phyloP scores from a whole-genome alignment of 2,329 filamentous ascomycete species.

The Neonectria faginata region DNA sequence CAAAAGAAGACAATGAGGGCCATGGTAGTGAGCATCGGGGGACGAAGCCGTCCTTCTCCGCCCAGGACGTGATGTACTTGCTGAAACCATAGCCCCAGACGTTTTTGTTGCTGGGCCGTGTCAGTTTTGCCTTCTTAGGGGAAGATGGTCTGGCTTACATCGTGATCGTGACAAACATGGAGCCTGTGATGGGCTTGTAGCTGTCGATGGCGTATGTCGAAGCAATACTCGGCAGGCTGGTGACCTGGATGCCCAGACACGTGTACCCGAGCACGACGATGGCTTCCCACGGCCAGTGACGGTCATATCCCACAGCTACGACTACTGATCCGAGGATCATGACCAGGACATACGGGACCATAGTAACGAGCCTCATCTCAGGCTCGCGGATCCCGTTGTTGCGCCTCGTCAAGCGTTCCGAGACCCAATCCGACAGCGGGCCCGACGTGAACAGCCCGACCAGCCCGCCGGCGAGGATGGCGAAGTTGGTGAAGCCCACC shows the following conservation, averaged over 20 bases:
- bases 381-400: constrained; percentile 22
- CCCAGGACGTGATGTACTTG: not conserved
- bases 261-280: too few species aligned
- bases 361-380: too few species aligned
- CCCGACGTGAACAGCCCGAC: constrained; percentile 27
- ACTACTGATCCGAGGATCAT: too few species aligned
- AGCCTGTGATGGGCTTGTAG: constrained; percentile 25
- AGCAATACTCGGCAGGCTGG: constrained; percentile 17
- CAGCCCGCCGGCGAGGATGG: constrained; percentile 21
- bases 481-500: constrained; percentile 26
- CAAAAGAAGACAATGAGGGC: constrained; percentile 25
- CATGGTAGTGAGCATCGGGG: constrained; percentile 10
- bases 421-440: constrained; percentile 21
- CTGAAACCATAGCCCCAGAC: too few species aligned
- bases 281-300: too few species aligned
- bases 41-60: constrained; percentile 19
- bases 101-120: too few species aligned
- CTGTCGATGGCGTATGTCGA: constrained; percentile 29
- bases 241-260: too few species aligned
- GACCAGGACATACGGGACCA: too few species aligned
- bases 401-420: constrained; percentile 23
- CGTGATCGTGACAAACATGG: constrained; percentile 27
- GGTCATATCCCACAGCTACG: too few species aligned
- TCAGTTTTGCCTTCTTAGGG: too few species aligned
- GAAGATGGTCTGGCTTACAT: constrained; percentile 1